Base-by-base conservation (phyloP, 208 protist species). In the Trypanosoma boissoni region DNA sequence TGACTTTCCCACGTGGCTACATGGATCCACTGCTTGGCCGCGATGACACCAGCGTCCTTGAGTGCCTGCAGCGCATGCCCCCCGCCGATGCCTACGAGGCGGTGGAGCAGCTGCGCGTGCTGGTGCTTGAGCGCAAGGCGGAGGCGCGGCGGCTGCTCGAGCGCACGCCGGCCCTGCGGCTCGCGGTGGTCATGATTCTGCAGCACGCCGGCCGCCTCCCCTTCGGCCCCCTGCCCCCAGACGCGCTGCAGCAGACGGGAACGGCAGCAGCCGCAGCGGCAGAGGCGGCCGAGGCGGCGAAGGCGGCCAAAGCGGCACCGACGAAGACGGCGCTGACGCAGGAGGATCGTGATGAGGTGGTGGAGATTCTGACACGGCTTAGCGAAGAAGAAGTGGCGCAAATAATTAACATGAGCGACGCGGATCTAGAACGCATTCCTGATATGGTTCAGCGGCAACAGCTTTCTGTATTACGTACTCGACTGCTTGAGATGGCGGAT, bases 51-150 rank as follows among this genome's bases (percentile, higher is more conserved):
- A 74, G 72, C 34, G 72, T 92, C 7, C 43, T 88, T n/a, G 68
- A 80, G 43, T 60, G 68, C 9, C 66, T 92, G 37, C 66, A 77
- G 9, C 55, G 72, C 21, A 81, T 85, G 52, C 26, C 79, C 7
- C 64, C 72, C 8, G 67, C 83, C 32, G 83, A 91, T 16, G 83
- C 83, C 21, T 95, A 95, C 73, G 83, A 89, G 70, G 88, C 88
- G 21, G 85, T 92, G 29, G 85, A 95, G 73, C 88, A 95, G 69
- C 74, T 95, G 28, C 88, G 88, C 28, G 81, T 91, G 5, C 58
- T 95, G 46, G 85, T 79, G 43, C 55, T 95, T 6, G 85, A 90
- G 57, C 78, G 79, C 2, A 77, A 67, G 21, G 59, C 65, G 21
- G 88, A 87, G 55, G 88, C 85, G 21, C 69, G 73, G 43, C 51